phyloP scores from a whole-genome alignment of 495 filamentous ascomycete species.

The Venustampulla echinocandica region DNA sequence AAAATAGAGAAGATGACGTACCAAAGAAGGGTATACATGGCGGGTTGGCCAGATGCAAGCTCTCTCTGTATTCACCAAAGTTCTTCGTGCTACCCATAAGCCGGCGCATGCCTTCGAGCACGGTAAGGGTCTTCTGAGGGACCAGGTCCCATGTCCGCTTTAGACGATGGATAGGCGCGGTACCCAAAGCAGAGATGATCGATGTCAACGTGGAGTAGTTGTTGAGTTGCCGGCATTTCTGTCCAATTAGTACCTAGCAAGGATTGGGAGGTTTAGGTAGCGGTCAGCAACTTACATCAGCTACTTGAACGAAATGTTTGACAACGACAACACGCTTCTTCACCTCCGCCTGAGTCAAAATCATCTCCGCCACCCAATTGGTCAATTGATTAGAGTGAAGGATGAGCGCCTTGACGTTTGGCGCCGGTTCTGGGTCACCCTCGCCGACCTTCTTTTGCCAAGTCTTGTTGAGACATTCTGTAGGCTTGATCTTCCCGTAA shows the following conservation, averaged over 20 bases:
- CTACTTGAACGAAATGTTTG: constrained; percentile 94
- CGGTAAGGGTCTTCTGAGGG: constrained; percentile 66
- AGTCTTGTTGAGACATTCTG: constrained; percentile 94
- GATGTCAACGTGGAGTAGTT: constrained; percentile 98
- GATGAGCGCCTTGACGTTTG: constrained; percentile 93
- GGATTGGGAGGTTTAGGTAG: neutral
- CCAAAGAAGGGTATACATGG: constrained; percentile 98
- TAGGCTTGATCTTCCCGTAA: constrained; percentile 90
- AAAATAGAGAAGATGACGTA: constrained; percentile 34
- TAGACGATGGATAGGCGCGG: constrained; percentile 88
- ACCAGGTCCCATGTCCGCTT: constrained; percentile 93
- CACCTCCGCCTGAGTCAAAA: constrained; percentile 83
- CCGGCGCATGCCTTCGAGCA: constrained; percentile 82
- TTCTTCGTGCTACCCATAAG: constrained; percentile 98
- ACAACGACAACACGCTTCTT: constrained; percentile 95
- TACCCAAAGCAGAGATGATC: constrained; percentile 90
- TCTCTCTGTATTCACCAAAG: constrained; percentile 92
- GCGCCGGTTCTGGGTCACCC: constrained; percentile 78
- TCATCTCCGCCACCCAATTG: constrained; percentile 99
- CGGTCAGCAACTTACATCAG: constrained; percentile 60
- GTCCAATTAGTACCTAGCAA: constrained; percentile 21
- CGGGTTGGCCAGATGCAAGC: constrained; percentile 83
- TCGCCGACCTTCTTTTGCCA: constrained; percentile 90
- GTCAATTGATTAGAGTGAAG: constrained; percentile 96
- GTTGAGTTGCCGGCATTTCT: constrained; percentile 92